Evolutionary conservation across 495 filamentous ascomycete genomes (phyloP), one percentile per base, ranked within the genome.

Genomic region (Aspergillus leporis): DNA sequence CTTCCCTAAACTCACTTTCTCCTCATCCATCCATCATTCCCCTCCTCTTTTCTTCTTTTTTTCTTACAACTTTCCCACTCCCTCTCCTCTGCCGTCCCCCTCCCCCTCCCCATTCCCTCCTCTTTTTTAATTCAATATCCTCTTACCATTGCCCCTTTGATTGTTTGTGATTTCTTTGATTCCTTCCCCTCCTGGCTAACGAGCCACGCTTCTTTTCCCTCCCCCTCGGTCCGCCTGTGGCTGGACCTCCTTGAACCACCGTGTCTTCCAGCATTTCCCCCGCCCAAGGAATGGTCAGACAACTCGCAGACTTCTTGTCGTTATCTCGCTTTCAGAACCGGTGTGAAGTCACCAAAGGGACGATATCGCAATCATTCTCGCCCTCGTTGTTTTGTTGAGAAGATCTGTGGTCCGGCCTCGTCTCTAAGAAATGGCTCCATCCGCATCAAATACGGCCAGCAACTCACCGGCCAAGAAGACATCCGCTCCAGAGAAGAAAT

Each of bases 401-500:
- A 74, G 69, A 76, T 61, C 59, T 76, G 58, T 58, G 43, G 55
- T 55, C 51, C 48, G 32, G 55, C 82, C 76, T 64, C 66, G 58
- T 57, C 65, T 67, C 40, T 61, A 68, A 67, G 67, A 76, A 61
- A 81, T 78, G 77, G 73, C 73, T 70, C 76, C 76, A 55, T 74
- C 67, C 60, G 87, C 87, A 79, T 83, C 87, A 62, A 84, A 79
- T 77, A 81, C 85, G 70, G 87, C 82, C 77, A 84, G 84, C 74
- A 74, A 72, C 67, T 74, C 78, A 59, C 76, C 80, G 66, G 72
- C 80, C 55, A 81, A 82, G 70, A 85, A 86, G 67, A 81, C 89
- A 59, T 81, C 82, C 34, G 80, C 84, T 47, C 90, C 93, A 45
- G 93, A 97, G 80, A 91, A 93, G 81, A 97, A 96, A 76, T 98